Percentiles rank a stretch among this genome's conserved stretches.
These are phyloP conservation scores for Hawksworthiomyces lignivorus DNA, from an alignment of 2,329 filamentous ascomycete species.

Conservation along the genomic window DNA sequence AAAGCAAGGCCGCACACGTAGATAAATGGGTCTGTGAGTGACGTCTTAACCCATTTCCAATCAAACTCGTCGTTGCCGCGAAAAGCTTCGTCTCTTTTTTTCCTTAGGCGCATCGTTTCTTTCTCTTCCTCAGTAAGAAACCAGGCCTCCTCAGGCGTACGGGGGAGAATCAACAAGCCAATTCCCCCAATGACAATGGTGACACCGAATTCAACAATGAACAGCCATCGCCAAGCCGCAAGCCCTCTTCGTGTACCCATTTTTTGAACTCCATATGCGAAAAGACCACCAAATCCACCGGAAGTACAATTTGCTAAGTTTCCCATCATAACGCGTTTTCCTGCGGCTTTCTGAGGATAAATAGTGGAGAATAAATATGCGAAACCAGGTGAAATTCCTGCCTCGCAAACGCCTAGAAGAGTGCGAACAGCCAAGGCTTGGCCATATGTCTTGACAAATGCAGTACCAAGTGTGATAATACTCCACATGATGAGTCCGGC, in stretches of 20 bases:
- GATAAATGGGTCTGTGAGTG: slow-evolving; percentile 6
- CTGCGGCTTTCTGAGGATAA: slow-evolving; percentile 22
- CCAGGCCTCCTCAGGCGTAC: slow-evolving; percentile 5
- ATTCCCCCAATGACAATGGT: slow-evolving; percentile 4
- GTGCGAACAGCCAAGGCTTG: slow-evolving; percentile 6
- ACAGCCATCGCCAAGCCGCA: slow-evolving; percentile 39
- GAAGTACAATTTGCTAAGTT: slow-evolving; percentile 19
- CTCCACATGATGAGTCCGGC: slow-evolving; percentile 8
- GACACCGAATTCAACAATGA: slow-evolving; percentile 29
- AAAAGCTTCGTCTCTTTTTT: slow-evolving; percentile 3
- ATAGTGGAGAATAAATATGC: slow-evolving; percentile 23
- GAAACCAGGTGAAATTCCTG: slow-evolving; percentile 21
- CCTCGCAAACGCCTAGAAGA: slow-evolving; percentile 16
- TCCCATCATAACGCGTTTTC: slow-evolving; percentile 18
- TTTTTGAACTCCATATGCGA: slow-evolving; percentile 19
- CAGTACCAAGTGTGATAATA: slow-evolving; percentile 5
- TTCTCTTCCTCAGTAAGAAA: slow-evolving; percentile 8
- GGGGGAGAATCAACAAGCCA: background rate
- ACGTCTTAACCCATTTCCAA: slow-evolving; percentile 3
- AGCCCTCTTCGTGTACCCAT: slow-evolving; percentile 35
- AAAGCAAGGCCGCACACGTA: slow-evolving; percentile 6
- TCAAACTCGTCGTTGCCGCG: slow-evolving; percentile 5
- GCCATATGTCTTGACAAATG: slow-evolving; percentile 8
- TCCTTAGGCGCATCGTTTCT: slow-evolving; percentile 6
- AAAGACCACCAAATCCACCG: slow-evolving; percentile 17